Evolutionary conservation across 2,329 filamentous ascomycete species (phyloP).

Genomic region (Paecilomyces sp.): DNA sequence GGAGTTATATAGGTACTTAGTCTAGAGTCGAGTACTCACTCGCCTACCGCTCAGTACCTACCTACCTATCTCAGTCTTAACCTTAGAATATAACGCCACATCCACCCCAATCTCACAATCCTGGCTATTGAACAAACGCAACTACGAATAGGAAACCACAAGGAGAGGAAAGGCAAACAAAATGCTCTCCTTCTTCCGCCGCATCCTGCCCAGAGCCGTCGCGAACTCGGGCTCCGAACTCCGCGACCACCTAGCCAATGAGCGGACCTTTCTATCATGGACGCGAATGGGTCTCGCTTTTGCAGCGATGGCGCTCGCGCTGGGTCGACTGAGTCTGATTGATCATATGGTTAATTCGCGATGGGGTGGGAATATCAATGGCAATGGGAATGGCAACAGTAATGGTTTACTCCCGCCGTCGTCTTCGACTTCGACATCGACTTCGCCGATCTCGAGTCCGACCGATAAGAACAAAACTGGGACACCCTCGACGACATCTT

Average conservation of each 20-base stretch:
- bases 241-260: constrained; percentile 26
- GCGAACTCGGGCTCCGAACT: constrained; percentile 22
- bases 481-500: not conserved
- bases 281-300: constrained; percentile 25
- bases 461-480: no score
- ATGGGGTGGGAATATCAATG: not conserved
- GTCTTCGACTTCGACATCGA: not conserved
- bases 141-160: not conserved
- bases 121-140: not conserved
- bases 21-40: not conserved
- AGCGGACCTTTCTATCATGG: constrained; percentile 27
- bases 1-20: not conserved
- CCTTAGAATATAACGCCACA: not conserved
- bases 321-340: constrained; percentile 20
- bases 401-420: not conserved
- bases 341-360: constrained; percentile 15
- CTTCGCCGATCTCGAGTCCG: no score
- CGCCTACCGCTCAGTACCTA: not conserved
- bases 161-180: not conserved
- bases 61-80: not conserved
- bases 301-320: constrained; percentile 21
- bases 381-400: no score
- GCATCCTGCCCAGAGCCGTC: constrained; percentile 16
- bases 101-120: not conserved
- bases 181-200: constrained; percentile 11